phyloP scores from a whole-genome alignment of 805 yeast species.

The Kuraishia hungarica region DNA sequence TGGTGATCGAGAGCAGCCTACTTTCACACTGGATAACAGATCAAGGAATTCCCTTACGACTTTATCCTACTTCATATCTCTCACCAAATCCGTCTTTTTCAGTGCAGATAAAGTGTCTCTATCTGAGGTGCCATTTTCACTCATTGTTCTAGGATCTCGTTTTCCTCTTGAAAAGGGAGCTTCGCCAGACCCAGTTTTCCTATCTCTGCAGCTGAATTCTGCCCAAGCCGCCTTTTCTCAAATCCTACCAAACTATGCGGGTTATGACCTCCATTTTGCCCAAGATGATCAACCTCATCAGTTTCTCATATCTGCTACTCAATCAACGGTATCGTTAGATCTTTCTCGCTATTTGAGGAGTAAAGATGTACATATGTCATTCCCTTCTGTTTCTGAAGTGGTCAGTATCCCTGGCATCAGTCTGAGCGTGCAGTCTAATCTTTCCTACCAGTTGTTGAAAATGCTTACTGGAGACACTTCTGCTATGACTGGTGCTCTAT shows the following conservation, averaged over 20 bases:
- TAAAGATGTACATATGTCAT: constrained; percentile 2
- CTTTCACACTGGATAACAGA: not conserved
- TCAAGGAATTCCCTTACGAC: not conserved
- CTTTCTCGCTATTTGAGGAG: constrained; percentile 9
- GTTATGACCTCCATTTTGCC: constrained; percentile 33
- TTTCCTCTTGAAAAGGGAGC: not conserved
- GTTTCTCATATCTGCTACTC: constrained; percentile 26
- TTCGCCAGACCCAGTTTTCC: constrained; percentile 6
- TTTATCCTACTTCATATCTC: not conserved
- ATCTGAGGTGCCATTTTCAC: not conserved
- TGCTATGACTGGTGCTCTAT: constrained; percentile 2
- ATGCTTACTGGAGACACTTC: constrained; percentile 6
- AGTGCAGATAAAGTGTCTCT: not conserved
- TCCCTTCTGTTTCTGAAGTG: constrained; percentile 14
- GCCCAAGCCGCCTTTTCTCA: constrained; percentile 10
- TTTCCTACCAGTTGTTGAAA: constrained; percentile 24
- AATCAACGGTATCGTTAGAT: constrained; percentile 21
- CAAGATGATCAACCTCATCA: constrained; percentile 34
- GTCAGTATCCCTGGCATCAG: constrained; percentile 25
- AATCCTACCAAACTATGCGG: constrained; percentile 23
- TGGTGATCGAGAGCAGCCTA: no score
- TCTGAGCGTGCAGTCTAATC: constrained; percentile 29
- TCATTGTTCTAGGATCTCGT: not conserved
- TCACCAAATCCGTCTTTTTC: not conserved
- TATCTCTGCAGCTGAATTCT: constrained; percentile 10